A percentile compares a stretch with the other conserved stretches of the same genome.
phyloP scores from a whole-genome alignment of 352 stramenopile genomes.

The Thraustochytrium striatum region DNA sequence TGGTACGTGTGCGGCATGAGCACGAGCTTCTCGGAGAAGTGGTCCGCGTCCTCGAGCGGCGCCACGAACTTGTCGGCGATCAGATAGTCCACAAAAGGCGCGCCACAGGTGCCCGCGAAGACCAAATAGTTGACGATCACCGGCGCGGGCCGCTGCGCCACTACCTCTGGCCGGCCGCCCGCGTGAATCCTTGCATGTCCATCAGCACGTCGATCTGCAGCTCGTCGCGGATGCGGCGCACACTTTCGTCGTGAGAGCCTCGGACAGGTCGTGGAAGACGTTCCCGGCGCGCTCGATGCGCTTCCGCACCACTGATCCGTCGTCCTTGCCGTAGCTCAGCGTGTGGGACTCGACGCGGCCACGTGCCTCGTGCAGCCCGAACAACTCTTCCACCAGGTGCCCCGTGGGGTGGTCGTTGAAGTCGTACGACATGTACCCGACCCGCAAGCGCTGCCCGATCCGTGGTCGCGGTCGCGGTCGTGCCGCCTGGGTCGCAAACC shows the following conservation, averaged over 20 bases:
- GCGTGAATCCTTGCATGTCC: constrained; percentile 83
- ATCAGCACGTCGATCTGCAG: constrained; percentile 71
- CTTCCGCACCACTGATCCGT: constrained; percentile 63
- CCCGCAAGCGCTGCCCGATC: constrained; percentile 55
- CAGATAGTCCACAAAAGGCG: constrained; percentile 69
- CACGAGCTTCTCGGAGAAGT: constrained; percentile 76
- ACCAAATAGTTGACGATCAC: constrained; percentile 82
- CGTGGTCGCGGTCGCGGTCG: not conserved
- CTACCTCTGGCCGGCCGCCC: constrained; percentile 61
- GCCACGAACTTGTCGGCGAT: constrained; percentile 60
- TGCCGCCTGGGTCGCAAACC: not conserved
- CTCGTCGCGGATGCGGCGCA: constrained; percentile 63
- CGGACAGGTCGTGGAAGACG: constrained; percentile 65
- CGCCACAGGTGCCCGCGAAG: constrained; percentile 78
- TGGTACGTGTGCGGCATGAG: constrained; percentile 83
- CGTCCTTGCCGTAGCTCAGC: constrained; percentile 76
- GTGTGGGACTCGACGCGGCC: constrained; percentile 59
- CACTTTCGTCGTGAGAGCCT: constrained; percentile 62
- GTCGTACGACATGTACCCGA: constrained; percentile 61
- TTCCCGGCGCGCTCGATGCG: constrained; percentile 62
- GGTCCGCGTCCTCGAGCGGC: constrained; percentile 54
- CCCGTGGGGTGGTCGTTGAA: constrained; percentile 70
- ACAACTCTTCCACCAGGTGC: constrained; percentile 72
- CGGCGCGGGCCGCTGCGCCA: constrained; percentile 58
- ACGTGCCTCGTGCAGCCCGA: constrained; percentile 66